Conservation (phyloP, 352 stramenopile genomes). For the Phytophthora idaei region DNA sequence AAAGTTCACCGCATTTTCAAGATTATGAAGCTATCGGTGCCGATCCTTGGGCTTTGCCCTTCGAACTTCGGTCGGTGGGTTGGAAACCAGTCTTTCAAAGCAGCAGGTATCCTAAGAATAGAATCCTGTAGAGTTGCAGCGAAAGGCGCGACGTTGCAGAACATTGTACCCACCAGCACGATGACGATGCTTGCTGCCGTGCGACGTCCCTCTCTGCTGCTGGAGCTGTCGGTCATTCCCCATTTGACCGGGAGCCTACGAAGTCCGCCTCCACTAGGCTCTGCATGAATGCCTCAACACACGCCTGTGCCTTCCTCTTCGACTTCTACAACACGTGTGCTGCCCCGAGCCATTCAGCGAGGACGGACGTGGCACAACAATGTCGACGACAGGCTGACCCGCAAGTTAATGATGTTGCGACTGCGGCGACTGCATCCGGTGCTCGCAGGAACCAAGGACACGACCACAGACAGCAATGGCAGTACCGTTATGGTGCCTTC, state of each 20-base stretch:
- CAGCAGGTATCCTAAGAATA: neutral
- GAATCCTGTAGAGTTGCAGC: conserved; percentile 12
- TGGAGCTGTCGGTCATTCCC: conserved; percentile 16
- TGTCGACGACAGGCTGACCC: conserved; percentile 34
- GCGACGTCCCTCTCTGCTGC: neutral
- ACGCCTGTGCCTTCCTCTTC: neutral
- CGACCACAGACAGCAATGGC: conserved; percentile 6
- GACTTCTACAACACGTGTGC: conserved; percentile 7
- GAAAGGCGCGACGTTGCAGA: conserved; percentile 6
- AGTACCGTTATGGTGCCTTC: conserved; percentile 24
- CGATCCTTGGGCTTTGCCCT: neutral
- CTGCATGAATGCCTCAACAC: conserved; percentile 27
- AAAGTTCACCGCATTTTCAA: neutral
- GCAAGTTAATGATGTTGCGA: conserved; percentile 45
- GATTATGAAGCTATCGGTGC: conserved; percentile 6
- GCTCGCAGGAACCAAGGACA: conserved; percentile 25
- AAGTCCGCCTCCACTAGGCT: conserved; percentile 14
- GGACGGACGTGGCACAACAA: conserved; percentile 37
- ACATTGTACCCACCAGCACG: conserved; percentile 18
- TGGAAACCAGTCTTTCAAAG: conserved; percentile 8
- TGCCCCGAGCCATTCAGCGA: conserved; percentile 8
- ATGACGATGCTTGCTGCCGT: neutral
- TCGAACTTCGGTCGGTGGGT: neutral
- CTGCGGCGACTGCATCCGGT: conserved; percentile 35
- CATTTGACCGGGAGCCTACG: conserved; percentile 12